Evolutionary conservation across 257 asterid genomes (phyloP).

Genomic region (Striga asiatica): DNA sequence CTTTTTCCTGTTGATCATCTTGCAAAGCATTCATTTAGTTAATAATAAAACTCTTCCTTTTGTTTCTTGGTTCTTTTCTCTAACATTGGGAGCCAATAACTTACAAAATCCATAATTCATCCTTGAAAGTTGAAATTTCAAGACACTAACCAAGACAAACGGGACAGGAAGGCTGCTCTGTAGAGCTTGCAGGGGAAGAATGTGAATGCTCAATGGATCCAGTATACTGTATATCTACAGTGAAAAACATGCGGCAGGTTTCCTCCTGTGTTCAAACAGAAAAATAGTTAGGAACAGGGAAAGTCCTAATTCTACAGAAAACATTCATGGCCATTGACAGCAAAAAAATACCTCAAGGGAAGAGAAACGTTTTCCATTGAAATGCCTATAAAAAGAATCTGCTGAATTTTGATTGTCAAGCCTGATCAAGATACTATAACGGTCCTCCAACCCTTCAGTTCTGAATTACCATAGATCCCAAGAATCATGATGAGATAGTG

Average conservation of each 20-base stretch:
- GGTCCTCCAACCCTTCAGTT: conserved; percentile 75
- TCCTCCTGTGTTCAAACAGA: conserved; percentile 47
- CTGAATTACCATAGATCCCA: conserved; percentile 27
- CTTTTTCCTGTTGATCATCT: too few relatives aligned
- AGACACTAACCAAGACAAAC: conserved; percentile 86
- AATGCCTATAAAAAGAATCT: conserved; percentile 67
- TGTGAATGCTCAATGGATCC: conserved; percentile 83
- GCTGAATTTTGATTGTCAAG: conserved; percentile 67
- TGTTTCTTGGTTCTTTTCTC: too few relatives aligned
- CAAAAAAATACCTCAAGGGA: conserved; percentile 62
- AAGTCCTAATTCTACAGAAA: background rate
- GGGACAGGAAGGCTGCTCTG: conserved; percentile 82
- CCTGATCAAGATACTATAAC: conserved; percentile 72
- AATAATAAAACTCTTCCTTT: too few relatives aligned
- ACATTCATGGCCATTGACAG: background rate
- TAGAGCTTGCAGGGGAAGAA: conserved; percentile 53
- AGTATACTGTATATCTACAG: conserved; percentile 72
- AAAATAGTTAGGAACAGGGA: conserved; percentile 11
- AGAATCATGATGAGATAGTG: conserved; percentile 16
- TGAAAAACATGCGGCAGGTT: conserved; percentile 56
- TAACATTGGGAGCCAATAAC: background rate
- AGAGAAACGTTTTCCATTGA: conserved; percentile 59
- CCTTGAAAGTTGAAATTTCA: conserved; percentile 12
- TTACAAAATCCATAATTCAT: conserved; percentile 3
- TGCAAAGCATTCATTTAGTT: too few relatives aligned